Evolutionary conservation across 2,329 filamentous ascomycete genomes (phyloP), one percentile per base, ranked within the genome.

Genomic region (Trichophyton rubrum): DNA sequence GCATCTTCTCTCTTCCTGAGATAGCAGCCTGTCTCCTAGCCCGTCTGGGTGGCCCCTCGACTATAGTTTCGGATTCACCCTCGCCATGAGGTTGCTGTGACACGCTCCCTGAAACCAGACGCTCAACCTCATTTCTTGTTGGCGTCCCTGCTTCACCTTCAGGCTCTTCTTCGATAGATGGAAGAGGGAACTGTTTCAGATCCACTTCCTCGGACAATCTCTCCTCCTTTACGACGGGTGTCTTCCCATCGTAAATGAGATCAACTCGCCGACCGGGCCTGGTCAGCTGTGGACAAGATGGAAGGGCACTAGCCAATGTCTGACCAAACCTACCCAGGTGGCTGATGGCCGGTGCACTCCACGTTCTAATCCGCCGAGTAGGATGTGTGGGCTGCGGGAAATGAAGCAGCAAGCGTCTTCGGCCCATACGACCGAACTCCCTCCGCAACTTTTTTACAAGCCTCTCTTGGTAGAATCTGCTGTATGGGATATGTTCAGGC

Each of bases 341-440:
- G 11, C 15, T 30, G 2, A 59, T 49, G 1, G 9, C n/a, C 27
- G 40, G 17, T 22, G 40, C 22, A 5, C 56, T 58, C 62, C 62
- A 63, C 5, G 62, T 63, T 45, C 62, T 15, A 2, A 61, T 63
- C 22, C 62, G 43, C 40, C 62, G 35, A 27, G 33, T 55, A 47
- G 11, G 11, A 11, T 22, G n/a, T 17, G 6, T 30, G 58, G 5
- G 33, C 30, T 13, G 8, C 33, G 33, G 58, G 47, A 43, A 60
- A 60, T 5, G 57, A 24, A 9, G 40, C 15, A 59, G 3, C 17
- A 59, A 22, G n/a, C 27, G 40, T 4, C 22, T 49, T n/a, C 40
- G 40, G n/a, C 57, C 43, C 40, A 59, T 35, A n/a, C 35, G 40
- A 20, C 47, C 47, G 57, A 59, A 59, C 22, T 49, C 27, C 9